phyloP scores from a whole-genome alignment of 164 flowering plant species.

The Vitis amurensis region DNA sequence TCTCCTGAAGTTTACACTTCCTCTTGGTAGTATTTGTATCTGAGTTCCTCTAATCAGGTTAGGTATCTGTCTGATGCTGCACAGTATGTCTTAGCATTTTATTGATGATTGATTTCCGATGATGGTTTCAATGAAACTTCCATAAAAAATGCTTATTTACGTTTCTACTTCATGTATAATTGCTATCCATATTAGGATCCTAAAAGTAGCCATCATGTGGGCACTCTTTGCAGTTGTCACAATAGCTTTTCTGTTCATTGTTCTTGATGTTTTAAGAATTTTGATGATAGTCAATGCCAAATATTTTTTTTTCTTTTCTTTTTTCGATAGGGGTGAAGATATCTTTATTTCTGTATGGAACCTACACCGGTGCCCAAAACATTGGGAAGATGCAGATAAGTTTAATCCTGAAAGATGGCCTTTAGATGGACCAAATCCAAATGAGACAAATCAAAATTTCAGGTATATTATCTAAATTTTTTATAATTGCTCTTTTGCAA shows the following conservation, averaged over 20 bases:
- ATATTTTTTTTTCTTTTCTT: background rate
- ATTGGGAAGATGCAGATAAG: slow-evolving; percentile 82
- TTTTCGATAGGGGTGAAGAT: slow-evolving; percentile 74
- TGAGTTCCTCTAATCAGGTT: too few relatives aligned
- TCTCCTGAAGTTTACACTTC: too few relatives aligned
- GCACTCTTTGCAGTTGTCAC: background rate
- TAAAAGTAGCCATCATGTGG: too few relatives aligned
- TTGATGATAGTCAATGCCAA: background rate
- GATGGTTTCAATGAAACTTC: too few relatives aligned
- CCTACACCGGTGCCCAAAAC: slow-evolving; percentile 77
- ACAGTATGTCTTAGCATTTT: too few relatives aligned
- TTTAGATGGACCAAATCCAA: slow-evolving; percentile 90
- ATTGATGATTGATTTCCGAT: too few relatives aligned
- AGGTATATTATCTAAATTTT: slow-evolving; percentile 36
- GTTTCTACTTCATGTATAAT: too few relatives aligned
- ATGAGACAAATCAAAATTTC: slow-evolving; percentile 90
- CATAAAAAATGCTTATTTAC: too few relatives aligned
- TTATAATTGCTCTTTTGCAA: background rate
- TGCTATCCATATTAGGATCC: too few relatives aligned
- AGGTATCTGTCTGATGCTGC: too few relatives aligned
- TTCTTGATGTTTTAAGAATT: background rate
- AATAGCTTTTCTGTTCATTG: background rate
- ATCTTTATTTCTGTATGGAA: slow-evolving; percentile 96
- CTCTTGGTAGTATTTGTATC: too few relatives aligned
- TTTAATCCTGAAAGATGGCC: slow-evolving; percentile 99